Conservation (phyloP, 163 green algal genomes). For the Smithsoniella earleae region DNA sequence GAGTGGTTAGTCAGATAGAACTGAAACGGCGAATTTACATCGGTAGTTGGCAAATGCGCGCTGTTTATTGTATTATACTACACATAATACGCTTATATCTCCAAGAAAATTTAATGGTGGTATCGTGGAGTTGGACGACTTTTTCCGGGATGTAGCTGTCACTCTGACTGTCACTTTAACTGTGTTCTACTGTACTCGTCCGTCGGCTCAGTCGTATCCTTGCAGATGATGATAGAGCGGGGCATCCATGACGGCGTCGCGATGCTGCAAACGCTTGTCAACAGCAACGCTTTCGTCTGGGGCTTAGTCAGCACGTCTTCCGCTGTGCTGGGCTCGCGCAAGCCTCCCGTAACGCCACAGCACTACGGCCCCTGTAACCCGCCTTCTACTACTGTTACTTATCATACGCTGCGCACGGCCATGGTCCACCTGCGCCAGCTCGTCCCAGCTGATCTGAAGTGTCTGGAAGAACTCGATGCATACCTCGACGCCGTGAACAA, state of each 20-base stretch:
- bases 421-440: conserved; percentile 22
- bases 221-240: not conserved
- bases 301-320: not conserved
- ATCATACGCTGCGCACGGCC: not conserved
- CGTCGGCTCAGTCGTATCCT: too few species aligned
- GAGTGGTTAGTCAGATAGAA: too few species aligned
- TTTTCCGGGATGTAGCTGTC: too few species aligned
- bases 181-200: too few species aligned
- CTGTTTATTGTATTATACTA: too few species aligned
- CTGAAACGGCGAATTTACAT: too few species aligned
- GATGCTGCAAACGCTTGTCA: conserved; percentile 9
- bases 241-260: not conserved
- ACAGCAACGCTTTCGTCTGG: not conserved
- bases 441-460: not conserved
- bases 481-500: not conserved
- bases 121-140: too few species aligned
- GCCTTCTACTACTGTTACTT: not conserved
- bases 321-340: not conserved
- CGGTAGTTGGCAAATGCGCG: too few species aligned
- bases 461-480: not conserved
- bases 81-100: too few species aligned
- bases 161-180: too few species aligned
- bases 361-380: not conserved
- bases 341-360: not conserved
- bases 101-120: too few species aligned